Evolutionary conservation across 176 grass and related monocot species (phyloP), one percentile per base, ranked within the genome.

Genomic region (Cocos nucifera): DNA sequence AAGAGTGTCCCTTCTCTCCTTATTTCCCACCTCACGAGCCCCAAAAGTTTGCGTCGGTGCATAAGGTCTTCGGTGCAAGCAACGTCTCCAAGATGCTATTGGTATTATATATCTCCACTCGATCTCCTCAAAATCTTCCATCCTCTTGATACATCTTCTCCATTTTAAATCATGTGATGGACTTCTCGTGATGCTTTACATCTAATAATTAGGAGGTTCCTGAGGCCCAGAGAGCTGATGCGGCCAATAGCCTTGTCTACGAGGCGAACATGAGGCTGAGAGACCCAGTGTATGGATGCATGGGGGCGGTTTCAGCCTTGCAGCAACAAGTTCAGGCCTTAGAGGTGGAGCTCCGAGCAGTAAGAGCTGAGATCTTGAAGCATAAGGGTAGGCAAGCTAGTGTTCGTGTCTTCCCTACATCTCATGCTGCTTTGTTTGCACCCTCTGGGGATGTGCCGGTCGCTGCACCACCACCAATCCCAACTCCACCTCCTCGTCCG

Each of bases 41-140:
- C 62, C 81, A 91, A 57, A 91, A 88, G 60, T 97, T 97, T 72
- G 87, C 83, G 51, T 82, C 83, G 8, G 93, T 97, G 49, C 93
- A 91, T 78, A 88, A 79, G 73, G 81, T 97, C 64, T 97, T 97
- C 69, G 93, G 93, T 44, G 87, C 87, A 56, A 91, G 84, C 87
- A 97, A 97, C 54, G 81, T 97, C 76, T 97, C 92, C 78, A 97
- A 97, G 86, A 78, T 97, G 83, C 87, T 97, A 59, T 54, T 88
- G 83, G 92, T 91, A 84, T 69, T 60, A n/a, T n/a, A n/a, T n/a
- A 30, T 54, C 15, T 28, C 29, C 59, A 72, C 58, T 52, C n/a
- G n/a, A n/a, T n/a, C 8, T 21, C 4, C 35, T 12, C 8, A 44
- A 44, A 44, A 44, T 44, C 1, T 44, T 44, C 35, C 35, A 12